Conservation (phyloP, 2,329 filamentous ascomycete genomes). For the Aureobasidium sp. region DNA sequence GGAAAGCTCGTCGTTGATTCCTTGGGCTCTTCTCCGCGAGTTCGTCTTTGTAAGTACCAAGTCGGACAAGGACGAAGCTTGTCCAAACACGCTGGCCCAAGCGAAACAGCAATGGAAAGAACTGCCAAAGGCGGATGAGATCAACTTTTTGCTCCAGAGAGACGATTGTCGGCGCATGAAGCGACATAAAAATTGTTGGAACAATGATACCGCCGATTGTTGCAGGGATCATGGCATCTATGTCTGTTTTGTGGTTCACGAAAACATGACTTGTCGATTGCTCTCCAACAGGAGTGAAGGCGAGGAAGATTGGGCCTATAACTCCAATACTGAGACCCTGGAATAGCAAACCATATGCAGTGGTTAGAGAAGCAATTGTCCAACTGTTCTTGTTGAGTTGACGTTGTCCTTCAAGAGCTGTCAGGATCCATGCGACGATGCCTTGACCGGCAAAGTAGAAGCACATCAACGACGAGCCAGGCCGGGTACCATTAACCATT, state of each 20-base stretch:
- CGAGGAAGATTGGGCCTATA: slow-evolving; percentile 5
- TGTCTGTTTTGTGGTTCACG: neutral
- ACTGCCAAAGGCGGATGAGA: slow-evolving; percentile 9
- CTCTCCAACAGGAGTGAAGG: neutral
- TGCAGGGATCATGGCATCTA: neutral
- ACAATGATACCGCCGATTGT: neutral
- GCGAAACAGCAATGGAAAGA: slow-evolving; percentile 4
- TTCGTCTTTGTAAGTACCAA: neutral
- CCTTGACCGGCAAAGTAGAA: slow-evolving; percentile 14
- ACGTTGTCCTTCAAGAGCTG: slow-evolving; percentile 5
- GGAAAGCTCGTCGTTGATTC: neutral
- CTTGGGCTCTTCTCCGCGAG: neutral
- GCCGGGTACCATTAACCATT: slow-evolving; percentile 1
- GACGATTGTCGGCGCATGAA: slow-evolving; percentile 1
- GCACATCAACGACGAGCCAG: slow-evolving; percentile 4
- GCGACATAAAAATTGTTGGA: slow-evolving; percentile 11
- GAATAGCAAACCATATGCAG: slow-evolving; percentile 8
- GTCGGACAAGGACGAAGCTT: neutral
- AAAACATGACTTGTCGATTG: neutral
- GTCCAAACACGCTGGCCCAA: neutral
- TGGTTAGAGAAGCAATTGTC: neutral
- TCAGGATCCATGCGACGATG: slow-evolving; percentile 8
- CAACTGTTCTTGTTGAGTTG: neutral
- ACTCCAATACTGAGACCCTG: slow-evolving; percentile 9
- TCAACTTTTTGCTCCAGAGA: neutral